Evolutionary conservation across 495 filamentous ascomycete species (phyloP).

Genomic region (Podospora tetraspora): DNA sequence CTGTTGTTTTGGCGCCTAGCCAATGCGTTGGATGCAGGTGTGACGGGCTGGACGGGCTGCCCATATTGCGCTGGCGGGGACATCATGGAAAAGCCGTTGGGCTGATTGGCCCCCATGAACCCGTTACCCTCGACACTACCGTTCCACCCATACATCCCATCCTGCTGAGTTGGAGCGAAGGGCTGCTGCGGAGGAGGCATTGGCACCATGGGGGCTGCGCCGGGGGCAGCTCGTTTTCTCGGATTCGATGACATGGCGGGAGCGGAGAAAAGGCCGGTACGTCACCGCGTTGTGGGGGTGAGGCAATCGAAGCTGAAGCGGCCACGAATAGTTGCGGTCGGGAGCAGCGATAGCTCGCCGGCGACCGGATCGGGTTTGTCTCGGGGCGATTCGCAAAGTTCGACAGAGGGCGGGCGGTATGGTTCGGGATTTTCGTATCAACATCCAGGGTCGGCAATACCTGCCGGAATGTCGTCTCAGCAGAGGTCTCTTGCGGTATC

Average conservation of each 20-base stretch:
- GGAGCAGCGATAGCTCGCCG: not conserved
- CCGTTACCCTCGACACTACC: slow-evolving; percentile 22
- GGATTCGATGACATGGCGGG: slow-evolving; percentile 48
- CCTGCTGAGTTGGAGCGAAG: slow-evolving; percentile 34
- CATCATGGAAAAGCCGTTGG: slow-evolving; percentile 40
- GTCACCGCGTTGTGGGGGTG: slow-evolving; percentile 4
- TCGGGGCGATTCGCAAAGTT: not conserved
- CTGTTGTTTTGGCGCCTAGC: slow-evolving; percentile 61
- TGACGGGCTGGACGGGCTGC: slow-evolving; percentile 21
- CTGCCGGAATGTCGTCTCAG: not conserved
- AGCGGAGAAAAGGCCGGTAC: slow-evolving; percentile 27
- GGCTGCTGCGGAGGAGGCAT: slow-evolving; percentile 44
- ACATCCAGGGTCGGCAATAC: not conserved
- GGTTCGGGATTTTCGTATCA: not conserved
- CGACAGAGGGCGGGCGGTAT: not conserved
- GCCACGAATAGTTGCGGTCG: slow-evolving; percentile 4
- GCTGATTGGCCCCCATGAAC: slow-evolving; percentile 32
- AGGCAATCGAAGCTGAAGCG: slow-evolving; percentile 1
- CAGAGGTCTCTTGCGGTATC: not conserved
- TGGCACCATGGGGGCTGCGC: slow-evolving; percentile 54
- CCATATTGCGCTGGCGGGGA: slow-evolving; percentile 41
- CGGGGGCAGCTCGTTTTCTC: slow-evolving; percentile 72
- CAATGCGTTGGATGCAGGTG: slow-evolving; percentile 55
- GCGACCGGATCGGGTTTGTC: not conserved
- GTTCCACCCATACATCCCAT: slow-evolving; percentile 42